These are phyloP conservation scores for Sporothrix protearum DNA, from an alignment of 2,329 filamentous ascomycete species.

Conservation along the genomic window DNA sequence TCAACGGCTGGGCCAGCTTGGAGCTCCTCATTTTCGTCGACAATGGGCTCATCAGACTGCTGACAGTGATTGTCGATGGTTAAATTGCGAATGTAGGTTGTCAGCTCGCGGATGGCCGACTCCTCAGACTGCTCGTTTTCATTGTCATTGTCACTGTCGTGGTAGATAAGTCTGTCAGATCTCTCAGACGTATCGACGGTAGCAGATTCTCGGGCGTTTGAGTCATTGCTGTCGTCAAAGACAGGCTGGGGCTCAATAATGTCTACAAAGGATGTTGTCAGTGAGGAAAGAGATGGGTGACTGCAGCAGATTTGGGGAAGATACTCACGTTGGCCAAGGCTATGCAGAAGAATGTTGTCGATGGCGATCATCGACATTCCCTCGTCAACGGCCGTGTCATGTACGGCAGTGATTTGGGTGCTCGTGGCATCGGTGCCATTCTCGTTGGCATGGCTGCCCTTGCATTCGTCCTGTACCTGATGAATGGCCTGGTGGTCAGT, in stretches of 20 bases:
- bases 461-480: no score
- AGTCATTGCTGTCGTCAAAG: not conserved
- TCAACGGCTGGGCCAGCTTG: not conserved
- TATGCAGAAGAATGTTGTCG: not conserved
- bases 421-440: not conserved
- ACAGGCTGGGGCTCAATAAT: not conserved
- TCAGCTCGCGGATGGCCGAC: not conserved
- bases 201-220: not conserved
- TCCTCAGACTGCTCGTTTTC: not conserved
- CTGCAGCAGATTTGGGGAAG: not conserved
- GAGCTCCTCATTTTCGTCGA: not conserved
- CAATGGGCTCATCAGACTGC: not conserved
- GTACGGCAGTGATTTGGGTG: not conserved
- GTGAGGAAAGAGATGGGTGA: not conserved
- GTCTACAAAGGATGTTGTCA: not conserved
- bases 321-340: not conserved
- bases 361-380: not conserved
- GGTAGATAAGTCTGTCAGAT: not conserved
- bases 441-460: not conserved
- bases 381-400: not conserved
- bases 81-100: not conserved
- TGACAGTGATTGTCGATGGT: not conserved
- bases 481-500: no score
- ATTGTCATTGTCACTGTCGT: no score
- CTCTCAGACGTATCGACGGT: not conserved